phyloP scores from a whole-genome alignment of 305 asterid genomes.

The Plantago lanceolata region DNA sequence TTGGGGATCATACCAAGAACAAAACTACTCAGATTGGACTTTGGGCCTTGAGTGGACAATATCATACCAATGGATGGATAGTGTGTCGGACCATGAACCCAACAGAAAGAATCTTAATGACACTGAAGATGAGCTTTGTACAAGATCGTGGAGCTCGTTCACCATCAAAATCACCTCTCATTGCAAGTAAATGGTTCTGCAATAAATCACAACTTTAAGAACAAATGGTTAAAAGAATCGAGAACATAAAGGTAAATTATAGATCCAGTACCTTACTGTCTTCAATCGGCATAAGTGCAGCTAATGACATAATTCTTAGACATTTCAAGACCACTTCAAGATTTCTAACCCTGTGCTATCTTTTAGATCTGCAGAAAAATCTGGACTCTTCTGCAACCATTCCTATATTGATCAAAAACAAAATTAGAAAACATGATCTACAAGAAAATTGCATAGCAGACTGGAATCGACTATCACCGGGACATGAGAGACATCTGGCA shows the following conservation, averaged over 20 bases:
- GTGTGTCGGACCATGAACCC: too few species aligned
- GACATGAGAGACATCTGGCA: too few species aligned
- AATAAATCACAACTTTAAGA: neutral
- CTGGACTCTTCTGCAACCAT: slow-evolving; percentile 57
- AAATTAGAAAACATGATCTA: slow-evolving; percentile 18
- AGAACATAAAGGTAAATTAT: slow-evolving; percentile 13
- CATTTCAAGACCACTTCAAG: slow-evolving; percentile 76
- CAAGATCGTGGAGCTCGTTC: slow-evolving; percentile 67
- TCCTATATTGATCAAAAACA: slow-evolving; percentile 49
- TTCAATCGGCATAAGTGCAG: too few species aligned
- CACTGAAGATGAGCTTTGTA: slow-evolving; percentile 70
- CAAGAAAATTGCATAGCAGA: neutral
- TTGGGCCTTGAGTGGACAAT: too few species aligned
- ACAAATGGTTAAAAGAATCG: neutral
- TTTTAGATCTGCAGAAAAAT: slow-evolving; percentile 37
- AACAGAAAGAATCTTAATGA: slow-evolving; percentile 73
- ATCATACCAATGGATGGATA: too few species aligned
- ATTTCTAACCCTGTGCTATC: slow-evolving; percentile 53
- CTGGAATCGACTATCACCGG: too few species aligned
- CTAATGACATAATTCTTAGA: slow-evolving; percentile 87
- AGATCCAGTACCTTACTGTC: slow-evolving; percentile 70
- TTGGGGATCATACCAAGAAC: too few species aligned
- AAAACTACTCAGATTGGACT: too few species aligned
- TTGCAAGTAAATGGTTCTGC: slow-evolving; percentile 87
- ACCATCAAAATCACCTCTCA: slow-evolving; percentile 66